phyloP scores from a whole-genome alignment of 441 rosid species.

The Pelargonium cotyledonis region DNA sequence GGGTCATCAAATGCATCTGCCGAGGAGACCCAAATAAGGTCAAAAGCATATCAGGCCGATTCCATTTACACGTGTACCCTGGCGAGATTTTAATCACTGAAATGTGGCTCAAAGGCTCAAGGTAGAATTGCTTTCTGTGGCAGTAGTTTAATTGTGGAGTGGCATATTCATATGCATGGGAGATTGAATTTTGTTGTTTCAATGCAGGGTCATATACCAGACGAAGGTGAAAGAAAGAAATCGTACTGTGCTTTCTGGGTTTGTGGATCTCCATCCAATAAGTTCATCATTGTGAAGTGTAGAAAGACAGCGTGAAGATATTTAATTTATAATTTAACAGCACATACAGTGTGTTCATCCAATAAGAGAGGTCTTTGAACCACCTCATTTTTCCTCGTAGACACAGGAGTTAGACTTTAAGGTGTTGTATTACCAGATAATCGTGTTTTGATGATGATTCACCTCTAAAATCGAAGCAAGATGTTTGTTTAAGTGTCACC shows the following conservation, averaged over 20 bases:
- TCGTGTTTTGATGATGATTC: too few species aligned
- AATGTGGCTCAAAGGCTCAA: conserved; percentile 77
- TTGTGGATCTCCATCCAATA: conserved; percentile 47
- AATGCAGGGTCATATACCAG: conserved; percentile 64
- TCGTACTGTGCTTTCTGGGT: conserved; percentile 66
- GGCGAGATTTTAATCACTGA: conserved; percentile 74
- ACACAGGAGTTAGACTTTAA: too few species aligned
- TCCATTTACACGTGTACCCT: conserved; percentile 75
- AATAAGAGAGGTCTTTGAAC: too few species aligned
- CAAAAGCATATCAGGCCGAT: conserved; percentile 60
- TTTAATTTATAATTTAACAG: not conserved
- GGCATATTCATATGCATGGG: not conserved
- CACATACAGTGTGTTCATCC: too few species aligned
- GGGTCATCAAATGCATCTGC: conserved; percentile 69
- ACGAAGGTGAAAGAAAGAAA: conserved; percentile 67
- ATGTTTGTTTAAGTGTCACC: too few species aligned
- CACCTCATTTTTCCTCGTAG: too few species aligned
- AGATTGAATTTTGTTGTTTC: conserved; percentile 15
- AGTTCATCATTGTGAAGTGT: conserved; percentile 44
- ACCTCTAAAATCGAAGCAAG: too few species aligned
- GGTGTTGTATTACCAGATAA: too few species aligned
- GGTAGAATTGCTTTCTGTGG: conserved; percentile 36
- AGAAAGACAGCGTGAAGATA: not conserved
- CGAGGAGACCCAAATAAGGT: conserved; percentile 58
- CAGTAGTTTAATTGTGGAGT: not conserved